Base-by-base conservation (phyloP, 1,284 basidiomycete species). In the Moesziomyces parantarcticus region DNA sequence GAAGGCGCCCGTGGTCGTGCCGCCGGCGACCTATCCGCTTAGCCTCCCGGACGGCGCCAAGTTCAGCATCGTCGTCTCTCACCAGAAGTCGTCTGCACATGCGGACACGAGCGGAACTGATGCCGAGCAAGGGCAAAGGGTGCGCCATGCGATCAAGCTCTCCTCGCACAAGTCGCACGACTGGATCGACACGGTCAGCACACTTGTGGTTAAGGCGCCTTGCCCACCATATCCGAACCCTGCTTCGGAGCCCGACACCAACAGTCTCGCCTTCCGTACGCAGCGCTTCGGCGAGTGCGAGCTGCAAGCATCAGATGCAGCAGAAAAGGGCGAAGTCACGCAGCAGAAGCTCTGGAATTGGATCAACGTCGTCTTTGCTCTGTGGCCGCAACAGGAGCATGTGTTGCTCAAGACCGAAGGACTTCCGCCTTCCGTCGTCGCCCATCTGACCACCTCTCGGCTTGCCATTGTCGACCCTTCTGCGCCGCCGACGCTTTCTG, bases 241-340 rank as follows among this genome's bases (percentile, higher is more conserved):
- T 9, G 54, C 75, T 3, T 55, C 78, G n/a, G 79, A 81, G 48
- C 78, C 79, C 3, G 70, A 80, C 48, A 79, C 78, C 47, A 77
- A 81, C 58, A 66, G 75, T 29, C 50, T 77, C 6, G 64, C 60
- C 2, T 66, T 64, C 41, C 67, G 79, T 16, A 54, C 59, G 7
- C 39, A 52, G 21, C 66, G 79, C 3, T 72, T 70, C 21, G 72
- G 75, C 13, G 46, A 68, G 32, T 26, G 34, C 22, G 43, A 42
- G 22, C 34, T 63, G 43, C 48, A 34, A 7, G 21, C 44, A 3
- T 9, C 46, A 16, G 57, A 42, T 11, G 36, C 18, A 1, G 57
- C 22, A 1, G 11, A 22, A 42, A 18, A 39, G 6, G 26, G 45
- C 10, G 18, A 42, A 11, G 25, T 62, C 3, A 48, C 46, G 1